These are phyloP conservation scores for Yarrowia galli DNA, from an alignment of 1,139 yeast genomes.

Conservation along the genomic window DNA sequence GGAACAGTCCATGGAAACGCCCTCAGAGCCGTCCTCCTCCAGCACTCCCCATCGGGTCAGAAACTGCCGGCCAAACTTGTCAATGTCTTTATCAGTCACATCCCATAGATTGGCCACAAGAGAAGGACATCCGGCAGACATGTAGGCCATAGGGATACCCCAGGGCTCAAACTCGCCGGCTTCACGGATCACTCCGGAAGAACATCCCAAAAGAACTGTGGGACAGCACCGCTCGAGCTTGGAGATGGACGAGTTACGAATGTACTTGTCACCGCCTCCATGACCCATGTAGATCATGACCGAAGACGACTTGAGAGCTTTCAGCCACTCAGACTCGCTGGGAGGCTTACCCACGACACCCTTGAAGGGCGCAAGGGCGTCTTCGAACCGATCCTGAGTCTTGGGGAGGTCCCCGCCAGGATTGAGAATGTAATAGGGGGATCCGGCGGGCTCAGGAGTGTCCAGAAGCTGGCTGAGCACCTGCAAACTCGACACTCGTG, in stretches of 20 bases:
- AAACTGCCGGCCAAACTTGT: slow-evolving; percentile 68
- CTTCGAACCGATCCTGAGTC: slow-evolving; percentile 67
- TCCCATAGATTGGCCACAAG: slow-evolving; percentile 92
- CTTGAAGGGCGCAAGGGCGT: slow-evolving; percentile 56
- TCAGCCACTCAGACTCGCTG: slow-evolving; percentile 57
- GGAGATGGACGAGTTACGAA: slow-evolving; percentile 61
- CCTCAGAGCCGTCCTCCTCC: slow-evolving; percentile 42
- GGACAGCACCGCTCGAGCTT: slow-evolving; percentile 63
- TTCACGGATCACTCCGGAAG: slow-evolving; percentile 73
- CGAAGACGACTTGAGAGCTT: slow-evolving; percentile 55
- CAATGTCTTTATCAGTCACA: slow-evolving; percentile 95
- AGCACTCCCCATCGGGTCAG: slow-evolving; percentile 70
- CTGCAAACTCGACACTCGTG: slow-evolving; percentile 76
- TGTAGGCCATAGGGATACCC: slow-evolving; percentile 79
- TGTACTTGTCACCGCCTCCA: slow-evolving; percentile 91
- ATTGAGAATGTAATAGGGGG: slow-evolving; percentile 64
- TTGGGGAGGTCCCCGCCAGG: slow-evolving; percentile 79
- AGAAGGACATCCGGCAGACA: slow-evolving; percentile 82
- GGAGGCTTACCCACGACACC: slow-evolving; percentile 67
- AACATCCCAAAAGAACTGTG: slow-evolving; percentile 84
- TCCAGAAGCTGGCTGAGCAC: slow-evolving; percentile 50
- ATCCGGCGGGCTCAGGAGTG: slow-evolving; percentile 6
- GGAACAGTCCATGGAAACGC: slow-evolving; percentile 50
- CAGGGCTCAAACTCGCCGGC: slow-evolving; percentile 72
- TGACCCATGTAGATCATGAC: slow-evolving; percentile 89